Evolutionary conservation across 345 rosid species (phyloP).

Genomic region (Raphanus sativus): DNA sequence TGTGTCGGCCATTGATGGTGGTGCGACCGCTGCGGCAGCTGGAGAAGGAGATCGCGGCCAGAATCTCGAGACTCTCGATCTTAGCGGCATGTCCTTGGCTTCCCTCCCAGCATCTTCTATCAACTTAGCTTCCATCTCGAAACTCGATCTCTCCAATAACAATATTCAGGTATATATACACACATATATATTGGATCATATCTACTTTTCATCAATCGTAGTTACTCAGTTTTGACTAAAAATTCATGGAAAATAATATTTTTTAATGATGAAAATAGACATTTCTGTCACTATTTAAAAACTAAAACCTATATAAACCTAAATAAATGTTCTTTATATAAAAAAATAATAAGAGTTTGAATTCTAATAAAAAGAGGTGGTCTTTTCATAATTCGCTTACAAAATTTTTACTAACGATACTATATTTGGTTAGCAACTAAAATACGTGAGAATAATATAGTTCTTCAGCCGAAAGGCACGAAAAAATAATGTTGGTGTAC

Average conservation of each 20-base stretch:
- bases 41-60: constrained; percentile 34
- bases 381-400: not conserved
- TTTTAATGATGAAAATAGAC: not conserved
- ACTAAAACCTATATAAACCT: not conserved
- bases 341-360: not conserved
- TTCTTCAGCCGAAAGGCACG: too few relatives aligned
- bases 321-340: not conserved
- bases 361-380: not conserved
- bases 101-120: constrained; percentile 58
- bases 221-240: not conserved
- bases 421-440: not conserved
- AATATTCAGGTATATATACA: constrained; percentile 64
- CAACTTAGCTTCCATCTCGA: constrained; percentile 59
- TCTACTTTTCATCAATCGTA: not conserved
- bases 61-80: constrained; percentile 53
- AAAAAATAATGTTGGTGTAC: too few relatives aligned
- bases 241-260: not conserved
- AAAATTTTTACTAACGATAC: not conserved
- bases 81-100: constrained; percentile 68
- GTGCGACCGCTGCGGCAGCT: constrained; percentile 18
- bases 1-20: constrained; percentile 27
- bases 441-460: not conserved
- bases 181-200: not conserved
- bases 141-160: constrained; percentile 79
- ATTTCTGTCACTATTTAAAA: not conserved